These are phyloP conservation scores for Didymella segeticola DNA, from an alignment of 2,329 filamentous ascomycete genomes.

Conservation along the genomic window DNA sequence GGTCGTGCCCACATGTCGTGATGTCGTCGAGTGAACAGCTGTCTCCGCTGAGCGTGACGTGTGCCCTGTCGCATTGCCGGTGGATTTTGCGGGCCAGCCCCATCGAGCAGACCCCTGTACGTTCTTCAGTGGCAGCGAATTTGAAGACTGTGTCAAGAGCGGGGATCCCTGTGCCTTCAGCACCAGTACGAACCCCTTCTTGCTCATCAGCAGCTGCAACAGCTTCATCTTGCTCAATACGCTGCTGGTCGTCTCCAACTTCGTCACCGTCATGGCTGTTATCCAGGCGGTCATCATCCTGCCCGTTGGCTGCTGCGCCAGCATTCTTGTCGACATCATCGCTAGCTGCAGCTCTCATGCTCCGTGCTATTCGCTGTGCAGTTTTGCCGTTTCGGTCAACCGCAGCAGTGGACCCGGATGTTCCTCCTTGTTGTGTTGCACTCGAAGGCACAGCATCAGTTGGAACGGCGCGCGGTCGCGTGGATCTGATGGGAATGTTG, in stretches of 20 bases:
- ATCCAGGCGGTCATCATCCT: neutral
- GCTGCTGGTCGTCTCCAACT: neutral
- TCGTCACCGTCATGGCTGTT: neutral
- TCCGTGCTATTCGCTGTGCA: neutral
- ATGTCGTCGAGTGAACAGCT: slow-evolving; percentile 19
- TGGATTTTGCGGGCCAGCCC: slow-evolving; percentile 20
- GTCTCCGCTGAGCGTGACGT: slow-evolving; percentile 5
- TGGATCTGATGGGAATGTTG: neutral
- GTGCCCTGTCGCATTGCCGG: slow-evolving; percentile 17
- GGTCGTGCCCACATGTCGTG: neutral
- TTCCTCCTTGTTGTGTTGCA: neutral
- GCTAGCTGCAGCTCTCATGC: neutral
- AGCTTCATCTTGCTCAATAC: neutral
- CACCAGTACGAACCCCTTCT: neutral
- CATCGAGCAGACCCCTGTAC: slow-evolving; percentile 29
- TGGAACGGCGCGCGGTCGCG: neutral
- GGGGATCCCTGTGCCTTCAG: neutral
- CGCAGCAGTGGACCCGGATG: neutral
- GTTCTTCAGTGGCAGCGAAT: slow-evolving; percentile 26
- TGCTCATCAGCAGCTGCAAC: neutral
- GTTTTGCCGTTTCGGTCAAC: neutral
- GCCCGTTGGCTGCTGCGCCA: neutral
- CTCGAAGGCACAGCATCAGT: neutral
- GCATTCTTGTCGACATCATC: neutral
- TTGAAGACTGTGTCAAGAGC: slow-evolving; percentile 28